Evolutionary conservation across 1,284 basidiomycete genomes (phyloP).

Genomic region (Hymenochaete sp.): DNA sequence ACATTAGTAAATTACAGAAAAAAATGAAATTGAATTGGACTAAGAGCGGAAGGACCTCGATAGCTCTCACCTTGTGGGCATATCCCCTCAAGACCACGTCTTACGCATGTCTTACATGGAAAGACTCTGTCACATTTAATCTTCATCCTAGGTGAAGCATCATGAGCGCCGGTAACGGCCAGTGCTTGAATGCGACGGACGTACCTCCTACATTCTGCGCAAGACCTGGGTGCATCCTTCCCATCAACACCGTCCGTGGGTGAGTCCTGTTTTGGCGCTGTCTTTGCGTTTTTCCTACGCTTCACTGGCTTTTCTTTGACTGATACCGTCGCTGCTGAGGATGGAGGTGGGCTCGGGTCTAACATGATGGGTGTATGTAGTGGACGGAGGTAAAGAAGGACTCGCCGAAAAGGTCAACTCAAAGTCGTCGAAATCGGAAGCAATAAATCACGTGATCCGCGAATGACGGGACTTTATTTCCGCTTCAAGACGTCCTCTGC

Average conservation of each 20-base stretch:
- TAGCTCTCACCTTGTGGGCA: constrained; percentile 10
- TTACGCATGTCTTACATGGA: constrained; percentile 12
- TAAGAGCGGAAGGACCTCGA: neutral
- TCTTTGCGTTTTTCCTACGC: constrained; percentile 1
- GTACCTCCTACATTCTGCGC: constrained; percentile 11
- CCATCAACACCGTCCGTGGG: too few relatives aligned
- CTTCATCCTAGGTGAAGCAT: constrained; percentile 1
- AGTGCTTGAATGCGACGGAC: neutral
- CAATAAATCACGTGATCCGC: too few relatives aligned
- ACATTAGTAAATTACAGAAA: neutral
- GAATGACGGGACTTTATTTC: too few relatives aligned
- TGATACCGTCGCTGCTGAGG: neutral
- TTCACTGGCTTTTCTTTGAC: neutral
- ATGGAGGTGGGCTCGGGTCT: too few relatives aligned
- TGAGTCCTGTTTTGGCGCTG: neutral
- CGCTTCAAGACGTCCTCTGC: too few relatives aligned
- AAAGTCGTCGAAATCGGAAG: too few relatives aligned
- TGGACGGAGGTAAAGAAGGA: too few relatives aligned
- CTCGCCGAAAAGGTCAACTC: too few relatives aligned
- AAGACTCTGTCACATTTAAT: constrained; percentile 9
- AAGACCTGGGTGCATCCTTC: constrained; percentile 1
- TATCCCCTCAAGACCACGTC: constrained; percentile 7
- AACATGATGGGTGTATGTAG: too few relatives aligned
- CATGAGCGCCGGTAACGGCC: neutral
- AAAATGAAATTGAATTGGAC: neutral